Base-by-base conservation (phyloP, 768 basidiomycete genomes). In the Hericium rajendrae region DNA sequence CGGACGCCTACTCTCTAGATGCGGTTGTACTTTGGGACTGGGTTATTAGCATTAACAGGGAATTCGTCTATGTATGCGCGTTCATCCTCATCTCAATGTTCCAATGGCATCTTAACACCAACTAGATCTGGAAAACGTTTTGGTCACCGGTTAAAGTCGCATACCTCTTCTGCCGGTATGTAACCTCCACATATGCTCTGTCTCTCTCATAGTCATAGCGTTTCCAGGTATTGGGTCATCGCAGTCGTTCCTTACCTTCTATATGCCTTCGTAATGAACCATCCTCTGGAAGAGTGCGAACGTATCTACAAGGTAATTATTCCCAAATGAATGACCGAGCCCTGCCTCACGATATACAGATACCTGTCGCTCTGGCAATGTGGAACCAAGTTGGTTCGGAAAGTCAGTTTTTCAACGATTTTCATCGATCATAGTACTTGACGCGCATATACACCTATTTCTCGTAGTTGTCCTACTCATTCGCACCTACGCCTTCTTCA, bases 341-440 rank as follows among this genome's bases (percentile, higher is more conserved):
- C 15, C 15, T 53, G 8, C 32, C 51, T 32, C 15, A 52, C 37
- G 18, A 9, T 18, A 26, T 57, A 20, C 56, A 90, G 88, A 82
- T 89, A 54, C 88, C 88, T 5, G 88, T 90, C 57, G 83, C 84
- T 6, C 77, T 91, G 51, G 87, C 87, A 16, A 85, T 89, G 82
- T 90, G 87, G 87, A 91, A 91, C 64, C 88, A 90, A 78, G 86
- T 88, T 55, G 84, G 85, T 48, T 86, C 87, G 50, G 86, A 90
- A 73, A 83, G 86, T 84, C 60, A 59, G 76, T 72, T 1, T 53
- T 15, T 32, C 32, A 32, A 32, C 40, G 46, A 10, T 52, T 24
- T 13, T 15, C 16, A 46, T 46, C 43, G 43, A 22, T 22, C 9
- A 46, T 22, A 15, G 12, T 46, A n/a, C 43, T 46, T n/a, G 43